Evolutionary conservation across 2,329 filamentous ascomycete species (phyloP).

Genomic region (Fusarium hostae): DNA sequence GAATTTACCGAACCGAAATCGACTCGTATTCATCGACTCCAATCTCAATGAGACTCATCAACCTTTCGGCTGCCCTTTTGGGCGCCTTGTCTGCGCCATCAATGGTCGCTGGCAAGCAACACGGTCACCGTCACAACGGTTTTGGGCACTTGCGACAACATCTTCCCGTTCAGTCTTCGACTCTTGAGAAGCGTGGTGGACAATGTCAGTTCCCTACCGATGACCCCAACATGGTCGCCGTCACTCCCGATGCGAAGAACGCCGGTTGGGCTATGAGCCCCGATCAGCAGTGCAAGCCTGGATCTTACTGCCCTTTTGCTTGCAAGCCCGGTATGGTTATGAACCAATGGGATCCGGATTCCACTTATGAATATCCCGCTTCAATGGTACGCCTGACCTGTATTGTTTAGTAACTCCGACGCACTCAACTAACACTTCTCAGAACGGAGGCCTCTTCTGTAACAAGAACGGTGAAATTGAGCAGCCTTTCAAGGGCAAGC

Average conservation of each 20-base stretch:
- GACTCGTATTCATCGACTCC: constrained; percentile 37
- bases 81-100: constrained; percentile 59
- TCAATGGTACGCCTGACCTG: constrained; percentile 70
- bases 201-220: constrained; percentile 72
- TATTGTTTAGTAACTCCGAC: neutral
- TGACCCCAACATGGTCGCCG: constrained; percentile 72
- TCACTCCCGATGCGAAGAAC: constrained; percentile 73
- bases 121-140: constrained; percentile 49
- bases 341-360: constrained; percentile 80
- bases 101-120: constrained; percentile 48
- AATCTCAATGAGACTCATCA: constrained; percentile 63
- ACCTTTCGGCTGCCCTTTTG: constrained; percentile 61
- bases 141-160: constrained; percentile 53
- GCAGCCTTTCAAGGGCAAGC: constrained; percentile 75
- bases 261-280: constrained; percentile 85
- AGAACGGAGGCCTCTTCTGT: constrained; percentile 82
- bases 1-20: constrained; percentile 24
- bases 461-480: constrained; percentile 71
- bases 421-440: constrained; percentile 16
- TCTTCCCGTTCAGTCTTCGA: constrained; percentile 35
- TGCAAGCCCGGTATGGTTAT: constrained; percentile 81
- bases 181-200: constrained; percentile 63
- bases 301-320: constrained; percentile 79
- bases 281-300: constrained; percentile 74
- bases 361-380: constrained; percentile 74